phyloP scores from a whole-genome alignment of 805 yeast genomes.

The Saccharomycopsis sp. region DNA sequence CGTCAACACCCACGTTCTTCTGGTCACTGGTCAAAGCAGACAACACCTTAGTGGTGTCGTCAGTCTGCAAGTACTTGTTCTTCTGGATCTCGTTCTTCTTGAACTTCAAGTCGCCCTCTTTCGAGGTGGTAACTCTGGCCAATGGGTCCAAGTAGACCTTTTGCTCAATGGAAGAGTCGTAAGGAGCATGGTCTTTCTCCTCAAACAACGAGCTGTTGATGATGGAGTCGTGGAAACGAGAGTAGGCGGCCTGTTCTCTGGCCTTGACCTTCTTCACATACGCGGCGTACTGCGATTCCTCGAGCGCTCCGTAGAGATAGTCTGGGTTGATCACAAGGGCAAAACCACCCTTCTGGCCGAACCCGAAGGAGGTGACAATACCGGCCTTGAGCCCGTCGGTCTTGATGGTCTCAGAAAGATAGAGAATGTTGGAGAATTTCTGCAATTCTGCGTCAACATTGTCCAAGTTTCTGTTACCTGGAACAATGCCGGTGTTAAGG shows the following conservation, averaged over 20 bases:
- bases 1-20: slow-evolving; percentile 92
- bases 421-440: slow-evolving; percentile 80
- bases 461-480: slow-evolving; percentile 99
- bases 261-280: slow-evolving; percentile 65
- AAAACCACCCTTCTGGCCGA: slow-evolving; percentile 99
- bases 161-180: slow-evolving; percentile 80
- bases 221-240: slow-evolving; percentile 94
- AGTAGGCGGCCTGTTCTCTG: slow-evolving; percentile 85
- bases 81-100: slow-evolving; percentile 45
- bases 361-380: slow-evolving; percentile 95
- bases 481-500: slow-evolving; percentile 86
- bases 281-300: slow-evolving; percentile 59
- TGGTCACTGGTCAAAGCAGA: slow-evolving; percentile 22
- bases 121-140: slow-evolving; percentile 53
- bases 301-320: slow-evolving; percentile 81
- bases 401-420: slow-evolving; percentile 88
- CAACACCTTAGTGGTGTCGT: slow-evolving; percentile 22
- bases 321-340: slow-evolving; percentile 90
- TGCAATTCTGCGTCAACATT: slow-evolving; percentile 81
- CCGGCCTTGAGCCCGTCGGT: slow-evolving; percentile 98
- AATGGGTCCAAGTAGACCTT: slow-evolving; percentile 93
- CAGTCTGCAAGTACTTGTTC: slow-evolving; percentile 22
- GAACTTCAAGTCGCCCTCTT: slow-evolving; percentile 42
- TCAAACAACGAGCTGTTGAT: slow-evolving; percentile 85
- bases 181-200: slow-evolving; percentile 92